A percentile compares a stretch with the other conserved stretches of the same genome.
These are phyloP conservation scores for Cylindrotheca closterium DNA, from an alignment of 108 stramenopile species.

Conservation along the genomic window DNA sequence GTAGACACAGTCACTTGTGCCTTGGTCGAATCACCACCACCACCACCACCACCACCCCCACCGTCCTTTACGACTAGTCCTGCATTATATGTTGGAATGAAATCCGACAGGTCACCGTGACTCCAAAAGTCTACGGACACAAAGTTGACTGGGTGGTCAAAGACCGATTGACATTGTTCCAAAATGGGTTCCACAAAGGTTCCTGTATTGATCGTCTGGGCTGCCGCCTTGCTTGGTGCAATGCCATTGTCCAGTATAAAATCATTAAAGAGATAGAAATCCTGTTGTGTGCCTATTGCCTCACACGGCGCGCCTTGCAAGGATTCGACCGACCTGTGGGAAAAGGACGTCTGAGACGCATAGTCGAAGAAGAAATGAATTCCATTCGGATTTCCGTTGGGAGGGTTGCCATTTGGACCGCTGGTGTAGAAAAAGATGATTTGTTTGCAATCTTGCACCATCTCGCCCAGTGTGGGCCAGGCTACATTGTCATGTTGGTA, in stretches of 20 bases:
- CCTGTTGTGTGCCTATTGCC: constrained; percentile 15
- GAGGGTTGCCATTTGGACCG: constrained; percentile 34
- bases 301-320: constrained; percentile 45
- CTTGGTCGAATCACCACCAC: neutral
- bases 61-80: constrained; percentile 5
- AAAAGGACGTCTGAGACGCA: constrained; percentile 52
- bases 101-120: constrained; percentile 41
- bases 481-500: constrained; percentile 13
- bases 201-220: constrained; percentile 39
- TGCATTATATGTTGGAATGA: constrained; percentile 44
- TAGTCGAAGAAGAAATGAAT: constrained; percentile 51
- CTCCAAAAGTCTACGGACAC: constrained; percentile 72
- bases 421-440: constrained; percentile 62
- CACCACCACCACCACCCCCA: no score
- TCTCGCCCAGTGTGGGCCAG: constrained; percentile 62
- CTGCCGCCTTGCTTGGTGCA: constrained; percentile 30
- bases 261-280: constrained; percentile 51
- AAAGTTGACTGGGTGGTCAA: constrained; percentile 20
- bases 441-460: constrained; percentile 46
- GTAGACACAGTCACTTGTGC: neutral
- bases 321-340: constrained; percentile 34
- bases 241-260: constrained; percentile 31
- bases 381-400: constrained; percentile 28
- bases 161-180: constrained; percentile 24
- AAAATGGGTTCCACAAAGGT: constrained; percentile 30